A percentile compares a stretch with the other conserved stretches of the same genome.
phyloP scores from a whole-genome alignment of 495 filamentous ascomycete species.

The Penicillium dipodomyicola region DNA sequence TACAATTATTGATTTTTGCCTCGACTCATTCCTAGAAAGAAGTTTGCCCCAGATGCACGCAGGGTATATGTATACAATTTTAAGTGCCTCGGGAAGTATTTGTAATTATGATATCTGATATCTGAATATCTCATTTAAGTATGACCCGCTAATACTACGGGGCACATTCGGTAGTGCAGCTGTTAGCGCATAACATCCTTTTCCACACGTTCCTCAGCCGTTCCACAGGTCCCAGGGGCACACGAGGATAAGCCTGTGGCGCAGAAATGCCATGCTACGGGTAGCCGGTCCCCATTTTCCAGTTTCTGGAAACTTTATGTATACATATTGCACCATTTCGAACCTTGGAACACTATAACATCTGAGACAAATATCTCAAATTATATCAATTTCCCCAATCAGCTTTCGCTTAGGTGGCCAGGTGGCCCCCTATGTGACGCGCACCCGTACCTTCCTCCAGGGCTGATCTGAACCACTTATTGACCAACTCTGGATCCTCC shows the following conservation, averaged over 20 bases:
- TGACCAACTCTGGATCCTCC: not conserved
- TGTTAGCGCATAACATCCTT: conserved; percentile 7
- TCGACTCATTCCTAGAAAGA: not conserved
- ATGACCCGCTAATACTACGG: conserved; percentile 2
- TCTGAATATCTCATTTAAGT: not conserved
- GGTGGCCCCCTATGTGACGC: not conserved
- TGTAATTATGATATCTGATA: not conserved
- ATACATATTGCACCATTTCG: not conserved
- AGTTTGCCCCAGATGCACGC: not conserved
- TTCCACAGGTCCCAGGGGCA: conserved; percentile 9
- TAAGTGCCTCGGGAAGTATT: not conserved
- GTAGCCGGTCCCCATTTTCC: conserved; percentile 4
- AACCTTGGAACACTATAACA: not conserved
- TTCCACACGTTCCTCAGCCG: conserved; percentile 12
- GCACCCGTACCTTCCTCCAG: not conserved
- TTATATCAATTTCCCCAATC: not conserved
- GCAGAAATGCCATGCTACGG: conserved; percentile 5
- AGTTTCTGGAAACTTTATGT: conserved; percentile 2
- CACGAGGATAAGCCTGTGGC: conserved; percentile 13
- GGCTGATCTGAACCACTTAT: conserved; percentile 1
- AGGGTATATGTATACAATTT: not conserved
- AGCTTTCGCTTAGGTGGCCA: not conserved
- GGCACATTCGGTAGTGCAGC: conserved; percentile 9
- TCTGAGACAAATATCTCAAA: not conserved
- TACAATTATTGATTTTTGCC: conserved; percentile 4